These are phyloP conservation scores for Fusarium tricinctum DNA, from an alignment of 2,329 filamentous ascomycete species.

Conservation along the genomic window DNA sequence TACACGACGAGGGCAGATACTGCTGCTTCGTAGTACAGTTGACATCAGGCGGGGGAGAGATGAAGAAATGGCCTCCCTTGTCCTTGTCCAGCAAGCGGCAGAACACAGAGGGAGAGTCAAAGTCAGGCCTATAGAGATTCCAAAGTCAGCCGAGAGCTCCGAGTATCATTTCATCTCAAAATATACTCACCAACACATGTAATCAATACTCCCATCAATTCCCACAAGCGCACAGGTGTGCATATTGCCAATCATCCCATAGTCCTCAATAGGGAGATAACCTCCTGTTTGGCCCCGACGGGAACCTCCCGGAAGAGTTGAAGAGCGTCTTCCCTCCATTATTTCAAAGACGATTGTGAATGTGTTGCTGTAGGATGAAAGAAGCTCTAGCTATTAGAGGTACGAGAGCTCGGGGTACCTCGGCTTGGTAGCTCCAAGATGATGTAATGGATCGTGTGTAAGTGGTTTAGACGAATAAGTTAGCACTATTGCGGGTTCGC, in stretches of 20 bases:
- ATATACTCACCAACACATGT: constrained; percentile 77
- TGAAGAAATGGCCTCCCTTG: constrained; percentile 80
- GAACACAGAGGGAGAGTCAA: constrained; percentile 82
- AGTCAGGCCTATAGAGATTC: constrained; percentile 71
- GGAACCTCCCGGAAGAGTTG: constrained; percentile 52
- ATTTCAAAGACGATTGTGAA: background rate
- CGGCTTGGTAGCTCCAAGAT: constrained; percentile 28
- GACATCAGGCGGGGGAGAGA: constrained; percentile 66
- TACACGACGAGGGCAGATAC: constrained; percentile 81
- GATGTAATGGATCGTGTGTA: constrained; percentile 44
- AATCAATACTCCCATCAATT: constrained; percentile 80
- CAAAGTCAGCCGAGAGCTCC: constrained; percentile 6
- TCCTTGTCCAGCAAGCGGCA: constrained; percentile 80
- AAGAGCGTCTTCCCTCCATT: constrained; percentile 55
- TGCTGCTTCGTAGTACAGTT: constrained; percentile 80
- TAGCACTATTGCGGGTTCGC: constrained; percentile 18
- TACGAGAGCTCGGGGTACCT: constrained; percentile 2
- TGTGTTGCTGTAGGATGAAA: constrained; percentile 2
- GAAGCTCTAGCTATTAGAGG: constrained; percentile 4
- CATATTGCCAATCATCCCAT: constrained; percentile 86
- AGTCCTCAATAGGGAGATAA: constrained; percentile 78
- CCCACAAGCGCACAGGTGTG: constrained; percentile 81
- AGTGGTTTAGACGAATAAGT: constrained; percentile 17
- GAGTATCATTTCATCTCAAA: background rate
- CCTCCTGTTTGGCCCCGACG: constrained; percentile 58